Percentiles rank a stretch among this genome's conserved stretches.
phyloP scores from a whole-genome alignment of 331 rosid species.

The Saraca asoca region DNA sequence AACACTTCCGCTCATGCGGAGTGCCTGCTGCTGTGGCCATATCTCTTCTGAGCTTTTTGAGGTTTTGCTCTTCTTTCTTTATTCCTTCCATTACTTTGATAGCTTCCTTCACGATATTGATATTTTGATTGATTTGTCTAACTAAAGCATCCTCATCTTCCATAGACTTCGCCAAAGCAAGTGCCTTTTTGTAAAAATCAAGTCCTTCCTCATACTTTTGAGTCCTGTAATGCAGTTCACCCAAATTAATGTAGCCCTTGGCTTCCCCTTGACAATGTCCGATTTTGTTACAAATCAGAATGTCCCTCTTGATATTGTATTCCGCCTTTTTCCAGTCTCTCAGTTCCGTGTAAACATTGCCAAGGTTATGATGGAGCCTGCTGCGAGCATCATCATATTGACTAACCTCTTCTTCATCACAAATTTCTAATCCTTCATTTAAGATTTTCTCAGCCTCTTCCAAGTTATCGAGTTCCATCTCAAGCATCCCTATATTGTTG shows the following conservation, averaged over 20 bases:
- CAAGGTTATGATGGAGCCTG: constrained; percentile 93
- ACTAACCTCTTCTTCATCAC: constrained; percentile 77
- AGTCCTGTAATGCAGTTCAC: constrained; percentile 68
- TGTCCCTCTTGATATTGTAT: constrained; percentile 66
- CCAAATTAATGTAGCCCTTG: constrained; percentile 82
- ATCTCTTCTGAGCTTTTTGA: constrained; percentile 74
- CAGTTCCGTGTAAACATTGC: constrained; percentile 70
- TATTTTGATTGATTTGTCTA: constrained; percentile 63
- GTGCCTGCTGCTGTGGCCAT: constrained; percentile 62
- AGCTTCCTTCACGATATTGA: constrained; percentile 53
- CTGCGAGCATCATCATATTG: constrained; percentile 68
- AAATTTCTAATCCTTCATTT: constrained; percentile 57
- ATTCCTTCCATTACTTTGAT: constrained; percentile 53
- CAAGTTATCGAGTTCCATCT: constrained; percentile 76
- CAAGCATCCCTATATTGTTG: constrained; percentile 88
- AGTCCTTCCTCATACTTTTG: constrained; percentile 74
- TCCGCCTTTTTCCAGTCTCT: constrained; percentile 75
- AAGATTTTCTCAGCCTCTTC: constrained; percentile 66
- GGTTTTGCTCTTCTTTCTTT: constrained; percentile 69
- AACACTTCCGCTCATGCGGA: constrained; percentile 57
- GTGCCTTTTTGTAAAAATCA: constrained; percentile 63
- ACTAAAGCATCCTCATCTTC: constrained; percentile 81
- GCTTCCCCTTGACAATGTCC: constrained; percentile 89
- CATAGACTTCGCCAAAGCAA: constrained; percentile 56
- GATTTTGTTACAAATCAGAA: constrained; percentile 67